Percentiles rank a stretch among this genome's conserved stretches.
Conservation (phyloP, 306 rosid species). For the Begonia loranthoides region DNA sequence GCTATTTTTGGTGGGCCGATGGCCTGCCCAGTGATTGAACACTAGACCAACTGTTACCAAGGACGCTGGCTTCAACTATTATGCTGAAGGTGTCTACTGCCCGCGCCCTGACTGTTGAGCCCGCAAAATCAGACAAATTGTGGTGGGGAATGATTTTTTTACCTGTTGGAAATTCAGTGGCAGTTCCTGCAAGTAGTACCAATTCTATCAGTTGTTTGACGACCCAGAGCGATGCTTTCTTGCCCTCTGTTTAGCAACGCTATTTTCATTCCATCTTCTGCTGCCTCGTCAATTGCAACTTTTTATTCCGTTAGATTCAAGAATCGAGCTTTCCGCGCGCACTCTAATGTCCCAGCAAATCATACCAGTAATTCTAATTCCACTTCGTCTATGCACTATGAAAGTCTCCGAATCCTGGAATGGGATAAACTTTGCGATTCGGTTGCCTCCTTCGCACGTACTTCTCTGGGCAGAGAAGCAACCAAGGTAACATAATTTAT, state of each 20-base stretch:
- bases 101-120: too few relatives aligned
- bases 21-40: too few relatives aligned
- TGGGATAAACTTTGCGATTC: constrained; percentile 87
- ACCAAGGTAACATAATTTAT: constrained; percentile 38
- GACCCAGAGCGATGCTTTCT: constrained; percentile 24
- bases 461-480: constrained; percentile 68
- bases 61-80: too few relatives aligned
- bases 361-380: constrained; percentile 1
- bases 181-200: too few relatives aligned
- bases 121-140: too few relatives aligned
- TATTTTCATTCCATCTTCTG: constrained; percentile 12
- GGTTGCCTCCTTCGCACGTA: constrained; percentile 72
- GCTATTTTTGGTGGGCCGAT: too few relatives aligned
- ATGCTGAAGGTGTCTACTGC: too few relatives aligned
- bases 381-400: constrained; percentile 29
- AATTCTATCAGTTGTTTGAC: not conserved
- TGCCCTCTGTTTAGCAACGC: constrained; percentile 10
- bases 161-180: too few relatives aligned
- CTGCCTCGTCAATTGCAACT: constrained; percentile 12
- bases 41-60: too few relatives aligned
- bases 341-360: constrained; percentile 13
- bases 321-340: constrained; percentile 10
- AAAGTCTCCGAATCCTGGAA: constrained; percentile 70
- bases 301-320: constrained; percentile 10
- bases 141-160: too few relatives aligned